phyloP scores from a whole-genome alignment of 768 basidiomycete genomes.

The Leccinum uliginosum region DNA sequence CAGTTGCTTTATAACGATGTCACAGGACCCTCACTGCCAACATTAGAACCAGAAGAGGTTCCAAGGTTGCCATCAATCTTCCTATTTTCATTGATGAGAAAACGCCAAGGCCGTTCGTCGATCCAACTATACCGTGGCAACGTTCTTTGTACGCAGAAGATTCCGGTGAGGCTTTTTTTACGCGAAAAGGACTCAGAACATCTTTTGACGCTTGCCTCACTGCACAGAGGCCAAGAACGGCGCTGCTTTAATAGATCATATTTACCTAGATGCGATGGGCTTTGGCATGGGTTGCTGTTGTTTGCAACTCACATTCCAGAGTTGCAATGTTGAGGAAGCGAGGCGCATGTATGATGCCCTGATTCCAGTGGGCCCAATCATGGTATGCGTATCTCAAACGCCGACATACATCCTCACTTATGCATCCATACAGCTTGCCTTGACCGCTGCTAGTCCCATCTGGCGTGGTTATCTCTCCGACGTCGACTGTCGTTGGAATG shows the following conservation, averaged over 20 bases:
- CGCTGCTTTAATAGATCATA: slow-evolving; percentile 83
- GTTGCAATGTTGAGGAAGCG: slow-evolving; percentile 90
- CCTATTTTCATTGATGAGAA: slow-evolving; percentile 86
- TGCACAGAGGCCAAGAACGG: slow-evolving; percentile 79
- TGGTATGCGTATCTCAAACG: slow-evolving; percentile 49
- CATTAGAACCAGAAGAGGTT: slow-evolving; percentile 84
- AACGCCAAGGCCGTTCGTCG: slow-evolving; percentile 86
- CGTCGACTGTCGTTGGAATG: slow-evolving; percentile 98
- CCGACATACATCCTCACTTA: background rate
- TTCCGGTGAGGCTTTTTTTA: slow-evolving; percentile 47
- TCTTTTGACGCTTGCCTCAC: slow-evolving; percentile 3
- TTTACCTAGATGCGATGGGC: slow-evolving; percentile 99
- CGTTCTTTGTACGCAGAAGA: slow-evolving; percentile 83
- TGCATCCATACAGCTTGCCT: slow-evolving; percentile 63
- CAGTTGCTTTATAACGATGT: slow-evolving; percentile 10
- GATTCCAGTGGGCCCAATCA: slow-evolving; percentile 90
- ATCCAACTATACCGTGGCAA: slow-evolving; percentile 89
- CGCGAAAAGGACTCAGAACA: slow-evolving; percentile 3
- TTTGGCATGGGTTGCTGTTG: slow-evolving; percentile 99
- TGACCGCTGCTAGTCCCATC: slow-evolving; percentile 91
- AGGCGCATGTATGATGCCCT: slow-evolving; percentile 94
- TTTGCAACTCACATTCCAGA: slow-evolving; percentile 95
- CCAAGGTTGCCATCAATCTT: slow-evolving; percentile 93
- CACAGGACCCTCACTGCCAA: slow-evolving; percentile 94
- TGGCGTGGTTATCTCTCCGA: slow-evolving; percentile 95